These are phyloP conservation scores for Dryas integrifolia DNA, from an alignment of 331 rosid species.

Conservation along the genomic window DNA sequence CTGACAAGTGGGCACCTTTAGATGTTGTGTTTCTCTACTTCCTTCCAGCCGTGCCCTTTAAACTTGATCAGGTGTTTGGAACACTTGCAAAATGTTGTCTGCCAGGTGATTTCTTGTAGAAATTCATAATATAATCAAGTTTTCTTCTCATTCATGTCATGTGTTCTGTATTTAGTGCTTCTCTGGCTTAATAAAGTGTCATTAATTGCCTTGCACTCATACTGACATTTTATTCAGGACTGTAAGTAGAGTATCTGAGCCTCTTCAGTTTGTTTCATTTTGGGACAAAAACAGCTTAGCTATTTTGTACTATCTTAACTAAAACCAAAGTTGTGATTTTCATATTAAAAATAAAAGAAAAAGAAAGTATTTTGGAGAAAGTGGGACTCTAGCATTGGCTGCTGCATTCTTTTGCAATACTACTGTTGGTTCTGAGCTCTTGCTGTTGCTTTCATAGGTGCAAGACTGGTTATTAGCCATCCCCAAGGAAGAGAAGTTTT, in stretches of 20 bases:
- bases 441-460: slow-evolving; percentile 45
- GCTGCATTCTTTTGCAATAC: background rate
- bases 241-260: background rate
- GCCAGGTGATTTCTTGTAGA: slow-evolving; percentile 44
- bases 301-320: background rate
- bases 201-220: background rate
- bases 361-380: background rate
- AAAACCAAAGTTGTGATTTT: background rate
- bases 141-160: background rate
- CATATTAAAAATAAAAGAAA: background rate
- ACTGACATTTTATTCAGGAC: background rate
- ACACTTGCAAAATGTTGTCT: slow-evolving; percentile 51
- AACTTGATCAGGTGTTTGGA: slow-evolving; percentile 50
- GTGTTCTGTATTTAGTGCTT: background rate
- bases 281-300: too few relatives aligned
- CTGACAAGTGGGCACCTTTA: slow-evolving; percentile 69
- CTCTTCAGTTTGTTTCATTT: background rate
- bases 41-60: slow-evolving; percentile 70
- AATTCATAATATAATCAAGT: background rate
- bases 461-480: slow-evolving; percentile 79
- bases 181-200: background rate
- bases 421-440: slow-evolving; percentile 16
- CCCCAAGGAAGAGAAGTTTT: slow-evolving; percentile 69
- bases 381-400: background rate
- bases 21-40: slow-evolving; percentile 79